phyloP scores from a whole-genome alignment of 805 yeast genomes.

The Kodamaea laetipori region DNA sequence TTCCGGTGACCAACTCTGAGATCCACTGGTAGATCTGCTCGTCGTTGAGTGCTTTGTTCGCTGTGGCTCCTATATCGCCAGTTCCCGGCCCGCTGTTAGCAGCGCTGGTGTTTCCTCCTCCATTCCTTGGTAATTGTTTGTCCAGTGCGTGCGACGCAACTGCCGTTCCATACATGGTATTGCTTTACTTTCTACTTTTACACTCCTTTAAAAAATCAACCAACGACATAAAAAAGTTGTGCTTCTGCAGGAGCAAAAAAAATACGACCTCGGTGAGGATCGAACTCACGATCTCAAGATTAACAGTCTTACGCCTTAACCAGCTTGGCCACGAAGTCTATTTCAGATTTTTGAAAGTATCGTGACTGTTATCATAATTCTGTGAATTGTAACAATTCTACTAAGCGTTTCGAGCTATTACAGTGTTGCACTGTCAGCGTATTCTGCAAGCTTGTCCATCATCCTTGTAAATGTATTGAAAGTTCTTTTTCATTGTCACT shows the following conservation, averaged over 20 bases:
- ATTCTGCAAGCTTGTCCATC: no score
- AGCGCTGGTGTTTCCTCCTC: not conserved
- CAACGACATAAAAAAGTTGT: not conserved
- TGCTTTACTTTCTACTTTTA: not conserved
- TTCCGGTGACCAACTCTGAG: slow-evolving; percentile 84
- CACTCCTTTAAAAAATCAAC: slow-evolving; percentile 1
- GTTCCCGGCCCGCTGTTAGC: not conserved
- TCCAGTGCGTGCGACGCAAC: slow-evolving; percentile 9
- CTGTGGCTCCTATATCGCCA: not conserved
- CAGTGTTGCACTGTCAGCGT: no score
- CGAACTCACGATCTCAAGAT: slow-evolving; percentile 31
- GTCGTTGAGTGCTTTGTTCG: slow-evolving; percentile 48
- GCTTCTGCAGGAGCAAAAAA: not conserved
- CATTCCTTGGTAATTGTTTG: slow-evolving; percentile 9
- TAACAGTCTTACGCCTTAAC: slow-evolving; percentile 33
- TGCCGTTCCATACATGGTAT: slow-evolving; percentile 10
- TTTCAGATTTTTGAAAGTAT: not conserved
- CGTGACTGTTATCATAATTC: not conserved
- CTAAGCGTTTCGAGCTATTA: no score
- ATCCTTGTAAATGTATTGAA: no score
- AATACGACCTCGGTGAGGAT: slow-evolving; percentile 21
- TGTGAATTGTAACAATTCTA: no score
- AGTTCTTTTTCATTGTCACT: no score
- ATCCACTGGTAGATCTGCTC: slow-evolving; percentile 90
- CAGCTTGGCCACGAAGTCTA: slow-evolving; percentile 34